Evolutionary conservation across 2,329 filamentous ascomycete species (phyloP).

Genomic region (Sporothrix brasiliensis): DNA sequence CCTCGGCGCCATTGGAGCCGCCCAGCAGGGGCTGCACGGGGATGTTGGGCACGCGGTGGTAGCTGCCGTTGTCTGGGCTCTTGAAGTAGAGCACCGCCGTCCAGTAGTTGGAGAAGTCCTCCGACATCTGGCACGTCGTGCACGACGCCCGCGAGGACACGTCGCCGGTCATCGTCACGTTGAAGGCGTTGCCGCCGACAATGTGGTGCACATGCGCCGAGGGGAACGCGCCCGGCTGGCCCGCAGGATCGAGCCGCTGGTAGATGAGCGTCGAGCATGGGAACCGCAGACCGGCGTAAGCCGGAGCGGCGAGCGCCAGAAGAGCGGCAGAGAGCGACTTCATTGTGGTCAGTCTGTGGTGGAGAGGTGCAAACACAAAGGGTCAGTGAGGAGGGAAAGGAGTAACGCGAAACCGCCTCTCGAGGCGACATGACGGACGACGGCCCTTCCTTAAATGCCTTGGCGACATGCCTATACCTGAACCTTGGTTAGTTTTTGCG

Average conservation of each 20-base stretch:
- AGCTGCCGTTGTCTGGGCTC: conserved; percentile 39
- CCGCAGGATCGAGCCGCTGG: conserved; percentile 39
- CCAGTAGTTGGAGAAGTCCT: conserved; percentile 43
- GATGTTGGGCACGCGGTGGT: conserved; percentile 38
- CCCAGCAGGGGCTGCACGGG: conserved; percentile 38
- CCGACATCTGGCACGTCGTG: conserved; percentile 41
- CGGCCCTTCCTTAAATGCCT: neutral
- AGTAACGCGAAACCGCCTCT: neutral
- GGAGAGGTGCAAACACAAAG: neutral
- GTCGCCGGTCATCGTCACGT: conserved; percentile 39
- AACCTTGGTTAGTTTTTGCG: neutral
- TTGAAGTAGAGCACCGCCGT: conserved; percentile 40
- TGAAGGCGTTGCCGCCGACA: conserved; percentile 39
- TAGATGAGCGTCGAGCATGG: conserved; percentile 40
- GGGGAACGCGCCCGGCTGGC: conserved; percentile 37
- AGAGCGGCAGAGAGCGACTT: conserved; percentile 30
- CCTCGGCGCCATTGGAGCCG: conserved; percentile 38
- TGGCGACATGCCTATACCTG: neutral
- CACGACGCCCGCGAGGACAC: conserved; percentile 37
- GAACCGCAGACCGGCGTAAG: conserved; percentile 39
- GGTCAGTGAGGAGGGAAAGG: neutral
- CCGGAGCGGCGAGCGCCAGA: conserved; percentile 34
- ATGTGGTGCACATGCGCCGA: conserved; percentile 39
- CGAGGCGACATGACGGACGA: neutral
- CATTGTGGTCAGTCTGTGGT: conserved; percentile 32